Evolutionary conservation across 805 yeast genomes (phyloP).

Genomic region (Cephaloascus albidus): DNA sequence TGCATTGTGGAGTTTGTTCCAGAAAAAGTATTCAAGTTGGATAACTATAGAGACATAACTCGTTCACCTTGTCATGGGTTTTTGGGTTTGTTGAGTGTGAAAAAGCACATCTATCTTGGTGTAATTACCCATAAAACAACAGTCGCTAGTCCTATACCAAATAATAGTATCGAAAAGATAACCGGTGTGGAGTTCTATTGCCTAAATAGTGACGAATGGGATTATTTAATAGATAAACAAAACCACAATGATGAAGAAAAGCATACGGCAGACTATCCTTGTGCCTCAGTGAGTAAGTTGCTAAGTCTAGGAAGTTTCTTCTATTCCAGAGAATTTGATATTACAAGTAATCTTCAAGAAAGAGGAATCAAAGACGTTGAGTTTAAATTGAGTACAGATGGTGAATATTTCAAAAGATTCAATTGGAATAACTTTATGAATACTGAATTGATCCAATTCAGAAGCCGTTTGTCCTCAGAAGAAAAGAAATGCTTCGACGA

Average conservation of each 20-base stretch:
- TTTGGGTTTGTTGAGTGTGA: constrained; percentile 49
- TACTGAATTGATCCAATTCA: constrained; percentile 33
- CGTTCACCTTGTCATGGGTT: constrained; percentile 39
- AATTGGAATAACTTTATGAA: constrained; percentile 45
- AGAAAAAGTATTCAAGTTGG: constrained; percentile 24
- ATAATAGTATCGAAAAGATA: constrained; percentile 43
- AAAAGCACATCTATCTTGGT: constrained; percentile 46
- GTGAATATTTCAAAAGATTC: constrained; percentile 33
- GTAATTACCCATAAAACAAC: constrained; percentile 45
- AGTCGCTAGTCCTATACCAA: constrained; percentile 51
- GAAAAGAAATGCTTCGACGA: constrained; percentile 34
- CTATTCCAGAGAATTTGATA: constrained; percentile 37
- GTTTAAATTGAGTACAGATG: constrained; percentile 19
- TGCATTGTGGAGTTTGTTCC: constrained; percentile 48
- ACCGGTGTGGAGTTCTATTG: constrained; percentile 60
- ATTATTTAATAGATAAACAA: constrained; percentile 17
- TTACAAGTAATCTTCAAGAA: constrained; percentile 34
- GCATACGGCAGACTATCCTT: constrained; percentile 22
- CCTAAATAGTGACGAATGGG: constrained; percentile 47
- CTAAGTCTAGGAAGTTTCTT: constrained; percentile 38
- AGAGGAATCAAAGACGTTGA: constrained; percentile 20
- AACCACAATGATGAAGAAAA: constrained; percentile 13
- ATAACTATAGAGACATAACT: constrained; percentile 33
- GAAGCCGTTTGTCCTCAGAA: constrained; percentile 27
- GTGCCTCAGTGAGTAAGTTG: constrained; percentile 33